Evolutionary conservation across 2,329 filamentous ascomycete genomes (phyloP), one percentile per base, ranked within the genome.

Genomic region (Calonectria ilicicola): DNA sequence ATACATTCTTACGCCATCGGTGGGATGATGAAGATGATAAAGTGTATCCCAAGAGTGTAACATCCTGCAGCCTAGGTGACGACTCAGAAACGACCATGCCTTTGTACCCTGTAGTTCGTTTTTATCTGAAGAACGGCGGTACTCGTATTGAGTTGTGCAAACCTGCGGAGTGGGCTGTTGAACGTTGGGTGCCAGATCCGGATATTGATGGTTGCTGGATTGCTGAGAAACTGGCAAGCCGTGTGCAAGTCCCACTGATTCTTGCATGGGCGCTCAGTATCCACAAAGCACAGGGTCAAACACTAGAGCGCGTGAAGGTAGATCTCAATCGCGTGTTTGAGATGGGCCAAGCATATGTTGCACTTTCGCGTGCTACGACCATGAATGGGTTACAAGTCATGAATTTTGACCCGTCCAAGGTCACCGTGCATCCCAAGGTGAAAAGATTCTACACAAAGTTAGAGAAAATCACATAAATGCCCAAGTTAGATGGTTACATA

Each of bases 161-260:
- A 74, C 93, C 93, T 12, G 97, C 98, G 82, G 91, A 94, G 42
- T 99, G 97, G 97, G 99, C 98, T 83, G 94, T 98, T 26, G 97
- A 99, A 82, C 89, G 32, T 10, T 58, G 51, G 51, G 10, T 38
- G n/a, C 8, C 2, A 6, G 51, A 38, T 17, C 29, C 51, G 7
- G 4, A 15, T 10, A 14, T 35, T 9, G n/a, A 58, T 19, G n/a
- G 38, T 8, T 4, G 14, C n/a, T 58, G 51, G 51, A 9, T 14
- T 3, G 51, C 38, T 21, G n/a, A 58, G 10, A 38, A 21, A 7
- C 27, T 38, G 9, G 51, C 51, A 23, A 23, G 17, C 10, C 51
- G 51, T 3, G 2, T 7, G 1, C 51, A 58, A 12, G 51, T 58
- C n/a, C 51, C 51, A 5, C 51, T 58, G n/a, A 21, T 58, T 1